phyloP scores from a whole-genome alignment of 192 early-diverging fungal species.

The Diversispora eburnea region DNA sequence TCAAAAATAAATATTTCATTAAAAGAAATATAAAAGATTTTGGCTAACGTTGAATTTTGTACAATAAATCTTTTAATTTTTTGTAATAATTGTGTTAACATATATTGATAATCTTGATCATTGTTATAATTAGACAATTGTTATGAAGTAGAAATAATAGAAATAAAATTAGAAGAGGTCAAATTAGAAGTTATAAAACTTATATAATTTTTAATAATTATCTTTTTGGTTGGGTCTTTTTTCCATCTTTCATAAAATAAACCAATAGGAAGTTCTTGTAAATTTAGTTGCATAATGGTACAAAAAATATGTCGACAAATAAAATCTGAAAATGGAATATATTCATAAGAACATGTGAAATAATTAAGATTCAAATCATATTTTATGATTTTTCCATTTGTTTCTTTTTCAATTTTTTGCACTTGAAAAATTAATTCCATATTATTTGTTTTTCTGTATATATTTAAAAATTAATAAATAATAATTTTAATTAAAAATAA shows the following conservation, averaged over 20 bases:
- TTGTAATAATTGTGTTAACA: too few species aligned
- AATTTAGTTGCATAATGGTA: background rate
- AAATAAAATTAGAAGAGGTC: too few species aligned
- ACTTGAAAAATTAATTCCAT: background rate
- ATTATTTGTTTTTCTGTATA: background rate
- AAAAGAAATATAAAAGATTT: too few species aligned
- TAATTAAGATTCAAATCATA: background rate
- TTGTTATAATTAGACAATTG: too few species aligned
- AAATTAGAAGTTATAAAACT: background rate
- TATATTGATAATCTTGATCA: too few species aligned
- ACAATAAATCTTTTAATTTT: too few species aligned
- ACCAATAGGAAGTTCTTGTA: background rate
- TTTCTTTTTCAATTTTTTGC: background rate
- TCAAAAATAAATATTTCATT: too few species aligned
- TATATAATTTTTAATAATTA: background rate
- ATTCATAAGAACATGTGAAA: background rate
- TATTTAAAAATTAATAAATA: background rate
- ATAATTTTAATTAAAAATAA: constrained; percentile 1
- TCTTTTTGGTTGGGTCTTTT: constrained; percentile 4
- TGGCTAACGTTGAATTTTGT: too few species aligned
- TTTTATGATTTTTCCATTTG: background rate
- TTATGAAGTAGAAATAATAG: too few species aligned
- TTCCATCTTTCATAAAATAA: background rate
- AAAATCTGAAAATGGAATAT: background rate
- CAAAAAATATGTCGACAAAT: background rate